phyloP scores from a whole-genome alignment of 2,329 filamentous ascomycete species.

The Tolypocladium sp. region DNA sequence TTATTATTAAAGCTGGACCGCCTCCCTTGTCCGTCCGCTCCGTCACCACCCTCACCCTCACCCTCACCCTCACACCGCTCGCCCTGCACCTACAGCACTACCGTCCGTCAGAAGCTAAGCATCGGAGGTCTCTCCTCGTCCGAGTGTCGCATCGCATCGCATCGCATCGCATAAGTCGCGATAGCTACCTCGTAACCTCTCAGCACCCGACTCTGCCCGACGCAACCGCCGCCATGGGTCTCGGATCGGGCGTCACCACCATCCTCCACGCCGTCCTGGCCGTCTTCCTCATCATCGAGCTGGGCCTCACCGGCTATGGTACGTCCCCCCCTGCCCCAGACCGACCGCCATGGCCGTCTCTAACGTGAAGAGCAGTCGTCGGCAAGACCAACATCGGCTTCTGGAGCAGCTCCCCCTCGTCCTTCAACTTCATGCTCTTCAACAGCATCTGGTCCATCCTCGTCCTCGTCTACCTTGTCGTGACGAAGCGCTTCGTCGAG shows the following conservation, averaged over 20 bases:
- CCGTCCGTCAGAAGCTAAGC: too few relatives aligned
- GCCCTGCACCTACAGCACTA: too few relatives aligned
- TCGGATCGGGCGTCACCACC: constrained; percentile 39
- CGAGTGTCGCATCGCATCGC: too few relatives aligned
- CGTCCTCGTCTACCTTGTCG: constrained; percentile 58
- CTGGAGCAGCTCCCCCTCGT: constrained; percentile 33
- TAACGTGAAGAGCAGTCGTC: constrained; percentile 3
- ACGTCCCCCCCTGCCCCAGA: constrained; percentile 15
- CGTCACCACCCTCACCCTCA: background rate
- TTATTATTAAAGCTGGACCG: background rate
- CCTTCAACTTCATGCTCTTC: constrained; percentile 74
- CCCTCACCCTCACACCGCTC: background rate
- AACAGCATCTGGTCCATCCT: constrained; percentile 67
- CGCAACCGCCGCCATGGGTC: constrained; percentile 31
- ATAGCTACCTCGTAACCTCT: background rate
- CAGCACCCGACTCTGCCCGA: background rate
- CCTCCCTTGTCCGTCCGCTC: background rate
- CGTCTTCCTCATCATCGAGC: constrained; percentile 62
- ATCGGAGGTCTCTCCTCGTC: background rate
- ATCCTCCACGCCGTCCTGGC: constrained; percentile 59
- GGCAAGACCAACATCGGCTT: background rate
- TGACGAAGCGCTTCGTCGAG: constrained; percentile 56
- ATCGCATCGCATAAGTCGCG: too few relatives aligned
- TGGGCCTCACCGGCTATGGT: constrained; percentile 70
- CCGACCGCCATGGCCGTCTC: background rate